phyloP scores from a whole-genome alignment of 2,329 filamentous ascomycete genomes.

The Verticillium albo-atrum region DNA sequence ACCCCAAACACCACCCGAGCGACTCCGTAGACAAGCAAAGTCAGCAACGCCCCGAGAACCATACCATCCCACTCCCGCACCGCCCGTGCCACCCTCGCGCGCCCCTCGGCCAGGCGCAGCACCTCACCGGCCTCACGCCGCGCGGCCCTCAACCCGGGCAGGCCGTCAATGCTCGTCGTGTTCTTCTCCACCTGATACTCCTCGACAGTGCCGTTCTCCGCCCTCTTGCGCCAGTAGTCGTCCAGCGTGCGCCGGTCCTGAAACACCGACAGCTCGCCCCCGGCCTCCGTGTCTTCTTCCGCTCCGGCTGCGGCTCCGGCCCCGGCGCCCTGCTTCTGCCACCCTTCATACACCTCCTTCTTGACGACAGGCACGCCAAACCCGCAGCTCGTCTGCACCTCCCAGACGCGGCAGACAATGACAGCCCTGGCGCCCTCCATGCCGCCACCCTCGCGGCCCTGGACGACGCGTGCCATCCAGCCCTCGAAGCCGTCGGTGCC shows the following conservation, averaged over 20 bases:
- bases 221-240: conserved; percentile 42
- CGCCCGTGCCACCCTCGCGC: background rate
- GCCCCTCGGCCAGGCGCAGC: conserved; percentile 36
- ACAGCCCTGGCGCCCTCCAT: conserved; percentile 54
- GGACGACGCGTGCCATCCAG: conserved; percentile 39
- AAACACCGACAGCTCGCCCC: conserved; percentile 36
- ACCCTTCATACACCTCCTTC: conserved; percentile 29
- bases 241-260: conserved; percentile 53
- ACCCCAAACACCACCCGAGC: background rate
- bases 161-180: conserved; percentile 49
- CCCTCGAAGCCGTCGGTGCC: conserved; percentile 43
- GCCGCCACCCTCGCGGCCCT: conserved; percentile 19
- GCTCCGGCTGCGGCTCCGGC: too few species aligned
- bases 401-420: conserved; percentile 56
- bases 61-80: conserved; percentile 10
- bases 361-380: conserved; percentile 56
- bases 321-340: conserved; percentile 7
- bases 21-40: conserved; percentile 7
- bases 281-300: background rate
- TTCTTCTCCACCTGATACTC: conserved; percentile 57
- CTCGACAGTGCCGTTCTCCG: conserved; percentile 42
- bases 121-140: conserved; percentile 44
- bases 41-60: conserved; percentile 12
- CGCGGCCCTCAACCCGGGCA: conserved; percentile 52
- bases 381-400: conserved; percentile 64